phyloP scores from a whole-genome alignment of 2,329 filamentous ascomycete genomes.

The Trichoderma sp. region DNA sequence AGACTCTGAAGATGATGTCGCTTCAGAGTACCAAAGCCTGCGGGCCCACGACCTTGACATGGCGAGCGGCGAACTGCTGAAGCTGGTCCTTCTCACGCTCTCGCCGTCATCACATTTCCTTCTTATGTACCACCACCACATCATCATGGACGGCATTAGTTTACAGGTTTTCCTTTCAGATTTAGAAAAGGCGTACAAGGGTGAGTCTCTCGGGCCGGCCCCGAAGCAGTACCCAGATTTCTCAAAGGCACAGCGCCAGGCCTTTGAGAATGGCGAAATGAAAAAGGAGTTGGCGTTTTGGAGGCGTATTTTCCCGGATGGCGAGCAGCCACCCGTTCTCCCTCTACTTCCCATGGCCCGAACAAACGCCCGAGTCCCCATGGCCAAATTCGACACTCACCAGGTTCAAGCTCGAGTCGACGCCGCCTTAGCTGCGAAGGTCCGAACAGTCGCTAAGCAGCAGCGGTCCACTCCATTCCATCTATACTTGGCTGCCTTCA shows the following conservation, averaged over 20 bases:
- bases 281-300: constrained; percentile 36
- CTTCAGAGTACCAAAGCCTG: constrained; percentile 33
- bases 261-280: constrained; percentile 30
- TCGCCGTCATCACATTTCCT: constrained; percentile 37
- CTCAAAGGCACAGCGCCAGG: constrained; percentile 31
- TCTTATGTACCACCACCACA: constrained; percentile 48
- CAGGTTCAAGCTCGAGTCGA: too few relatives aligned
- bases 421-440: too few relatives aligned
- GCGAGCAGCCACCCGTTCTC: constrained; percentile 24
- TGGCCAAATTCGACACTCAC: constrained; percentile 24
- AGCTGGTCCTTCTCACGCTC: constrained; percentile 34
- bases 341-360: constrained; percentile 36
- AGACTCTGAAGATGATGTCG: constrained; percentile 25
- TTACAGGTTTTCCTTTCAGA: constrained; percentile 44
- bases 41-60: constrained; percentile 36
- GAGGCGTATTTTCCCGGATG: constrained; percentile 28
- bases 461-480: constrained; percentile 39
- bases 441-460: constrained; percentile 23
- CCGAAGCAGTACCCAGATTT: constrained; percentile 38
- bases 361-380: constrained; percentile 2
- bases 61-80: constrained; percentile 31
- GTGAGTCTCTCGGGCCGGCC: constrained; percentile 23
- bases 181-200: constrained; percentile 43
- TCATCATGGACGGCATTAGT: constrained; percentile 49
- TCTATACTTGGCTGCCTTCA: constrained; percentile 43